These are phyloP conservation scores for Klebsormidium nitens DNA, from an alignment of 139 green algal genomes.

Conservation along the genomic window DNA sequence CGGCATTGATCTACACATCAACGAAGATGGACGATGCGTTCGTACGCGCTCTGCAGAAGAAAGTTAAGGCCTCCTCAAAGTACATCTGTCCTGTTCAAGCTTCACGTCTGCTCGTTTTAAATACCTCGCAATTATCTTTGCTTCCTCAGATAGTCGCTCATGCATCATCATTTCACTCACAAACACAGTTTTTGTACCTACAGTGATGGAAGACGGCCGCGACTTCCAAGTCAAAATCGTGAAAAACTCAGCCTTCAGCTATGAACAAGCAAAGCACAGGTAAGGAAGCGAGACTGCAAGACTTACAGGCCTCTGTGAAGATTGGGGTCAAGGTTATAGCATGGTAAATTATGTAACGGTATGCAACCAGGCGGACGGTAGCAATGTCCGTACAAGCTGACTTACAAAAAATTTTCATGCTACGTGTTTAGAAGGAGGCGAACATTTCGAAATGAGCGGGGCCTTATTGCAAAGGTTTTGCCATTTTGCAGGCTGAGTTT, in stretches of 20 bases:
- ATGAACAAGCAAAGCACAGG: constrained; percentile 33
- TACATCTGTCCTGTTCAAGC: background rate
- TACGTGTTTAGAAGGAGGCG: no score
- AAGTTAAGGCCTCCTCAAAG: background rate
- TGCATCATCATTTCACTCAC: no score
- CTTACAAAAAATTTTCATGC: background rate
- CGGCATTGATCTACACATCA: constrained; percentile 1
- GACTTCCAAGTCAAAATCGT: constrained; percentile 28
- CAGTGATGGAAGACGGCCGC: constrained; percentile 6
- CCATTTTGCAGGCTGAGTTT: constrained; percentile 21
- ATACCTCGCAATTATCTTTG: background rate
- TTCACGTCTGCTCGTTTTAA: background rate
- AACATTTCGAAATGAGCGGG: background rate
- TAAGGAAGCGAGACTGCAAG: background rate
- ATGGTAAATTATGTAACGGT: background rate
- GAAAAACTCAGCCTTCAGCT: constrained; percentile 31
- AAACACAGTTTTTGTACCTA: background rate
- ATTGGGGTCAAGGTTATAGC: background rate
- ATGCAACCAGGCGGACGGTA: background rate
- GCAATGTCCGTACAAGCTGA: background rate
- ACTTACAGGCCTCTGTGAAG: background rate
- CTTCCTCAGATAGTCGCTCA: no score
- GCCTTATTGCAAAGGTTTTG: constrained; percentile 10
- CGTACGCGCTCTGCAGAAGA: background rate
- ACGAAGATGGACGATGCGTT: constrained; percentile 8